Percentiles rank a stretch among this genome's conserved stretches.
phyloP scores from a whole-genome alignment of 805 yeast species.

The Yarrowia sp. region DNA sequence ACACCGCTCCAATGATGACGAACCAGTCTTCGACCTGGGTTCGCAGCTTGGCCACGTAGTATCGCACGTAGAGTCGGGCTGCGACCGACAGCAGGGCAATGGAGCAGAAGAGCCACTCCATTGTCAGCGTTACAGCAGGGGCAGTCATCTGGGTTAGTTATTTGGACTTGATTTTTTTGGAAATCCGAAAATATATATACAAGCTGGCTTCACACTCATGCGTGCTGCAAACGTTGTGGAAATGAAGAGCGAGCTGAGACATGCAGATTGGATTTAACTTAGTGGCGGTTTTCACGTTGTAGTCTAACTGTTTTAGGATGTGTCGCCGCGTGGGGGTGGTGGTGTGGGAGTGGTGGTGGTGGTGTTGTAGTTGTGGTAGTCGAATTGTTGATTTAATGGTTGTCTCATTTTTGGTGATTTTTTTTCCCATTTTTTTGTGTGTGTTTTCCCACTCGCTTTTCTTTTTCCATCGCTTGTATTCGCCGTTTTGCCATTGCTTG shows the following conservation, averaged over 20 bases:
- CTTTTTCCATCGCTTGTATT: no score
- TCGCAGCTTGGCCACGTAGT: slow-evolving; percentile 31
- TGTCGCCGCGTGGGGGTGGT: no score
- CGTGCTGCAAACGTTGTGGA: neutral
- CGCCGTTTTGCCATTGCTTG: no score
- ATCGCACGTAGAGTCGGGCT: slow-evolving; percentile 32
- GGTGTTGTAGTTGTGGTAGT: no score
- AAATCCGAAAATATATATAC: no score
- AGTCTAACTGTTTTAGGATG: neutral
- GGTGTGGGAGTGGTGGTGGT: no score
- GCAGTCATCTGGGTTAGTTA: slow-evolving; percentile 22
- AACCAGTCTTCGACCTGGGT: slow-evolving; percentile 34
- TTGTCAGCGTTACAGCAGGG: slow-evolving; percentile 27
- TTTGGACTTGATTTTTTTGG: no score
- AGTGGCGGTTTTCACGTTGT: neutral
- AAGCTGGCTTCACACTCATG: no score
- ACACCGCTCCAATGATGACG: slow-evolving; percentile 31
- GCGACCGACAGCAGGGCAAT: slow-evolving; percentile 30
- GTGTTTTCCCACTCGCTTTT: no score
- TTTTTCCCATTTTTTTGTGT: no score
- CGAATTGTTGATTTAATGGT: no score
- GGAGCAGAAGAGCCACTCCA: slow-evolving; percentile 34
- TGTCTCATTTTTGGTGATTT: no score
- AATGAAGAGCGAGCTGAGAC: slow-evolving; percentile 5
- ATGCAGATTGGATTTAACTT: neutral